Percentiles rank a stretch among this genome's conserved stretches.
Conservation (phyloP, 2,329 filamentous ascomycete genomes). For the Trichoderma sp. region DNA sequence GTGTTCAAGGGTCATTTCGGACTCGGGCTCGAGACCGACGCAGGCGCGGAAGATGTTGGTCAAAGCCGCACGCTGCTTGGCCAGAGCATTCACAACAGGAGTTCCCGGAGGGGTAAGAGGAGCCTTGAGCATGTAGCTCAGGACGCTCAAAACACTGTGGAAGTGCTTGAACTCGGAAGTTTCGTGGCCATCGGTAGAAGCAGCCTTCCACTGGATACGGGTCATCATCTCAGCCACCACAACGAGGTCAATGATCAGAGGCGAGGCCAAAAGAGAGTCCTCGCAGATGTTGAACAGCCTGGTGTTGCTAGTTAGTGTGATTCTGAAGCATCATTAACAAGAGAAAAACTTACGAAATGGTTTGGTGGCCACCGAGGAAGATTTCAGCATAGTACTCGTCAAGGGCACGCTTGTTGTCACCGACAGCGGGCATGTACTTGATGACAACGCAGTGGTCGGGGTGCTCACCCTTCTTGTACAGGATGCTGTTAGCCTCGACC, state of each 20-base stretch:
- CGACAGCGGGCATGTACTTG: slow-evolving; percentile 99
- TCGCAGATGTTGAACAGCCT: slow-evolving; percentile 98
- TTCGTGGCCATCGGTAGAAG: slow-evolving; percentile 47
- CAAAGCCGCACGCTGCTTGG: slow-evolving; percentile 90
- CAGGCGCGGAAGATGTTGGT: slow-evolving; percentile 99
- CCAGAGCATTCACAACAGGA: slow-evolving; percentile 90
- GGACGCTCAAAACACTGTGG: slow-evolving; percentile 92
- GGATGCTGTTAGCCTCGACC: slow-evolving; percentile 89
- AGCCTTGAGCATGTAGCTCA: slow-evolving; percentile 99
- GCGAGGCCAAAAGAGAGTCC: slow-evolving; percentile 92
- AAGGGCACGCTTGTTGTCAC: slow-evolving; percentile 97
- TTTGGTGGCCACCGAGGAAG: slow-evolving; percentile 98
- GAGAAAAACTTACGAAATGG: slow-evolving; percentile 64
- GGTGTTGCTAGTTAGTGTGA: slow-evolving; percentile 24
- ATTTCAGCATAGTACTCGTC: slow-evolving; percentile 99
- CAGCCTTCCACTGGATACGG: slow-evolving; percentile 84
- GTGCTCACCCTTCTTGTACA: slow-evolving; percentile 90
- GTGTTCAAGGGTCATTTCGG: slow-evolving; percentile 98
- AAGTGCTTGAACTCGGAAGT: slow-evolving; percentile 80
- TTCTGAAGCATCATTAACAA: neutral
- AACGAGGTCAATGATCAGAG: slow-evolving; percentile 94
- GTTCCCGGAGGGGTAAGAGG: slow-evolving; percentile 91
- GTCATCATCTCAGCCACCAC: slow-evolving; percentile 97
- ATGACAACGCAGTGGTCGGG: slow-evolving; percentile 98
- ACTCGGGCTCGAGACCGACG: slow-evolving; percentile 93